phyloP scores from a whole-genome alignment of 371 early-diverging fungal genomes.

The Dinochytrium kinnereticum region DNA sequence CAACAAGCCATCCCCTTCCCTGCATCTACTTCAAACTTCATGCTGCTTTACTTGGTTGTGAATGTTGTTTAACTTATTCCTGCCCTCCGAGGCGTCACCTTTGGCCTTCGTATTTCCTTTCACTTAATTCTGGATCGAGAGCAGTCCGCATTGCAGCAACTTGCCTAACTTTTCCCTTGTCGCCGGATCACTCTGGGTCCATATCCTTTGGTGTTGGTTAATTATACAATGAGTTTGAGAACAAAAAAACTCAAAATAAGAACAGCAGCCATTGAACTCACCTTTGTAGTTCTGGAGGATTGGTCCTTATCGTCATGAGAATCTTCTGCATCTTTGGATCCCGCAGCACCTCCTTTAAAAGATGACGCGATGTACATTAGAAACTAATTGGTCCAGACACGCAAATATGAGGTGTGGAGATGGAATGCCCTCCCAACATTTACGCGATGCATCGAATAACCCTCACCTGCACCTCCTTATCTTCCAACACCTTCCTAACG shows the following conservation, averaged over 20 bases:
- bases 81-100: too few species aligned
- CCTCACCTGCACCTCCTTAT: conserved; percentile 31
- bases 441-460: not conserved
- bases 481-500: conserved; percentile 27
- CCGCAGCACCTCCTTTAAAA: conserved; percentile 11
- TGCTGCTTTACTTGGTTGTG: too few species aligned
- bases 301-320: conserved; percentile 10
- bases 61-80: too few species aligned
- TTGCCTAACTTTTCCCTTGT: conserved; percentile 20
- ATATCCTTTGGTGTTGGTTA: not conserved
- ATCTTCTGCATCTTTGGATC: conserved; percentile 19
- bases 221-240: not conserved
- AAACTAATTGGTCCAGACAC: too few species aligned
- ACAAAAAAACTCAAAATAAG: too few species aligned
- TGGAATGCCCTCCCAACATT: too few species aligned
- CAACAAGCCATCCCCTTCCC: too few species aligned
- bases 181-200: not conserved
- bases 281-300: conserved; percentile 25
- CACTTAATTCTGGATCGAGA: conserved; percentile 13
- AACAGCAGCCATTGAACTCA: too few species aligned
- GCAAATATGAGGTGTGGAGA: too few species aligned
- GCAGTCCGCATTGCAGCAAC: conserved; percentile 16
- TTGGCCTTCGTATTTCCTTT: not conserved
- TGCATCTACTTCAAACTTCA: too few species aligned
- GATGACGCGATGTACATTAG: not conserved